Percentiles rank a stretch among this genome's conserved stretches.
phyloP scores from a whole-genome alignment of 768 basidiomycete species.

The Russula ochroleuca region DNA sequence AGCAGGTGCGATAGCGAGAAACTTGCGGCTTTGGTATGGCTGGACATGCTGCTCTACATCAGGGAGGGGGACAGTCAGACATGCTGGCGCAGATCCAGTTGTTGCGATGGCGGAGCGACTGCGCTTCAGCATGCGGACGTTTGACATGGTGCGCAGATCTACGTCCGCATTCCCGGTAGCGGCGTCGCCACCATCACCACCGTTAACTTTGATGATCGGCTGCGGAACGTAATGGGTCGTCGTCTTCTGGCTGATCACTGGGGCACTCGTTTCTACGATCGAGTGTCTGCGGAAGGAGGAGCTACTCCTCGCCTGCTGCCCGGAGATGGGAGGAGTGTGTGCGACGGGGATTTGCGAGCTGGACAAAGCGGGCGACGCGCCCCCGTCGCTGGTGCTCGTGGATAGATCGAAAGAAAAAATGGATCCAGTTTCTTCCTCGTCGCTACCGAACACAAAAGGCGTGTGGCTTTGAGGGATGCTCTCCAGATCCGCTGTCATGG shows the following conservation, averaged over 20 bases:
- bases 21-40: neutral
- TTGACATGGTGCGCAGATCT: neutral
- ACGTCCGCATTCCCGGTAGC: neutral
- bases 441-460: neutral
- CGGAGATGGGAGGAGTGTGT: neutral
- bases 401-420: neutral
- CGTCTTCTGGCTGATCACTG: neutral
- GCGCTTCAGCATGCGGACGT: neutral
- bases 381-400: neutral
- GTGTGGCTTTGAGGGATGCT: neutral
- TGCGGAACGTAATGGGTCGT: neutral
- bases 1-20: neutral
- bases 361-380: neutral
- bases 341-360: neutral
- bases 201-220: neutral
- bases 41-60: neutral
- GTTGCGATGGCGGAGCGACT: neutral
- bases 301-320: neutral
- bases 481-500: neutral
- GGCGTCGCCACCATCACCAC: neutral
- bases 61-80: neutral
- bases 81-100: constrained; percentile 8
- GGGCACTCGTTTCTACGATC: neutral
- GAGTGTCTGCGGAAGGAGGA: constrained; percentile 4
- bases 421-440: neutral